Evolutionary conservation across 768 basidiomycete genomes (phyloP).

Genomic region (Multifurca ochricompacta): DNA sequence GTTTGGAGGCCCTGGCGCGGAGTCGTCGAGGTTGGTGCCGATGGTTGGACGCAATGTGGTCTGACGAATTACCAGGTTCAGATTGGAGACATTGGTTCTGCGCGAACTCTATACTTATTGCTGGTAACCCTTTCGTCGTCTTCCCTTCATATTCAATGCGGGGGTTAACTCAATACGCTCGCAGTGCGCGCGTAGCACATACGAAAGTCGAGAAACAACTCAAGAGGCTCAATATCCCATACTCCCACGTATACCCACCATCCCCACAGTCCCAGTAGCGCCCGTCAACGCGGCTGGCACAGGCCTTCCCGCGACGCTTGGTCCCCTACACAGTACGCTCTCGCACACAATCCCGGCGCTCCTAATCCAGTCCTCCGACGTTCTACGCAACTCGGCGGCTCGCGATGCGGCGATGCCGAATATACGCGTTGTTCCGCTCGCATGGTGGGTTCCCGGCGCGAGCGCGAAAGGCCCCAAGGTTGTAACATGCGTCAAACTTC

Average conservation of each 20-base stretch:
- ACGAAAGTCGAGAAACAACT: constrained; percentile 84
- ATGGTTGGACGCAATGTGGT: not conserved
- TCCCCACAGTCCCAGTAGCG: constrained; percentile 28
- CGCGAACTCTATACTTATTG: constrained; percentile 82
- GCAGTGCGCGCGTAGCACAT: constrained; percentile 83
- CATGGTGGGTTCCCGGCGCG: constrained; percentile 67
- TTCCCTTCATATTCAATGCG: not conserved
- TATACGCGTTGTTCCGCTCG: constrained; percentile 78
- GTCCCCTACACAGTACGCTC: constrained; percentile 61
- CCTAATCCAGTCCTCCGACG: constrained; percentile 74
- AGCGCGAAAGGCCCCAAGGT: constrained; percentile 38
- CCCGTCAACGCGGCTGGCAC: not conserved
- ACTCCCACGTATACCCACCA: constrained; percentile 62
- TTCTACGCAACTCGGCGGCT: constrained; percentile 75
- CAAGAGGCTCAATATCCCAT: constrained; percentile 73
- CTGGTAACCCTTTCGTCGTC: constrained; percentile 44
- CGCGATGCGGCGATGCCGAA: constrained; percentile 91
- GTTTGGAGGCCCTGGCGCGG: constrained; percentile 1
- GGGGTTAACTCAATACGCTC: not conserved
- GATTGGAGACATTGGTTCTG: constrained; percentile 63
- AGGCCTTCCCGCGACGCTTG: constrained; percentile 36
- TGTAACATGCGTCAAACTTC: constrained; percentile 84
- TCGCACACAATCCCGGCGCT: constrained; percentile 75
- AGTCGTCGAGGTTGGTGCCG: constrained; percentile 11
- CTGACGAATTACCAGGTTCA: constrained; percentile 35